A percentile compares a stretch with the other conserved stretches of the same genome.
Evolutionary conservation across 2,329 filamentous ascomycete genomes (phyloP).

Genomic region (Apiospora hydei): DNA sequence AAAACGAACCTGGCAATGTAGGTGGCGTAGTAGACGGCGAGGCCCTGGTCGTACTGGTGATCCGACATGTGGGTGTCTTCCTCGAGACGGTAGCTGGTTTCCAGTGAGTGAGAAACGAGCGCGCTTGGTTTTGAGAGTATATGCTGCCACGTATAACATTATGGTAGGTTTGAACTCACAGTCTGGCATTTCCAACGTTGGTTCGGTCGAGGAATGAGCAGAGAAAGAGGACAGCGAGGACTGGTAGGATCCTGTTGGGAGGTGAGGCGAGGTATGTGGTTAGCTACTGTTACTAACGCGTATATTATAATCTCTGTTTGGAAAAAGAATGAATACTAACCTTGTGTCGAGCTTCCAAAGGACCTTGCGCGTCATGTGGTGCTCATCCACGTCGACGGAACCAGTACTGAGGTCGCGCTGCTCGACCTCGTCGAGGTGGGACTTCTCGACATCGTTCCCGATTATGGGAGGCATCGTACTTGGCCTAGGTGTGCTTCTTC

Average conservation of each 20-base stretch:
- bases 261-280: conserved; percentile 14
- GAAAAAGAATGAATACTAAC: conserved; percentile 38
- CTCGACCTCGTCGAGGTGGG: conserved; percentile 37
- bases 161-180: conserved; percentile 38
- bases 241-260: conserved; percentile 62
- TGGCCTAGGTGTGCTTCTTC: not conserved
- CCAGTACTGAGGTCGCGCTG: conserved; percentile 30
- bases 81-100: conserved; percentile 60
- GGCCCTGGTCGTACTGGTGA: conserved; percentile 68
- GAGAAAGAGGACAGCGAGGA: conserved; percentile 70
- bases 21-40: conserved; percentile 70
- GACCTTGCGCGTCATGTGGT: conserved; percentile 49
- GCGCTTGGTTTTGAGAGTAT: not conserved
- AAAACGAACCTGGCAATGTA: conserved; percentile 62
- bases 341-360: conserved; percentile 62
- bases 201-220: conserved; percentile 72
- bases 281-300: conserved; percentile 24
- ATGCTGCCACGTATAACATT: not conserved
- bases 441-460: conserved; percentile 30
- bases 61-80: conserved; percentile 64
- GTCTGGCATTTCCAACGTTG: conserved; percentile 76
- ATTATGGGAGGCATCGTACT: conserved; percentile 30
- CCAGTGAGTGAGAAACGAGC: not conserved
- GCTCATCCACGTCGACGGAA: conserved; percentile 30
- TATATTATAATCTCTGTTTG: not conserved